A percentile compares a stretch with the other conserved stretches of the same genome.
Evolutionary conservation across 1,284 basidiomycete genomes (phyloP).

Genomic region (Vanrija sp.): DNA sequence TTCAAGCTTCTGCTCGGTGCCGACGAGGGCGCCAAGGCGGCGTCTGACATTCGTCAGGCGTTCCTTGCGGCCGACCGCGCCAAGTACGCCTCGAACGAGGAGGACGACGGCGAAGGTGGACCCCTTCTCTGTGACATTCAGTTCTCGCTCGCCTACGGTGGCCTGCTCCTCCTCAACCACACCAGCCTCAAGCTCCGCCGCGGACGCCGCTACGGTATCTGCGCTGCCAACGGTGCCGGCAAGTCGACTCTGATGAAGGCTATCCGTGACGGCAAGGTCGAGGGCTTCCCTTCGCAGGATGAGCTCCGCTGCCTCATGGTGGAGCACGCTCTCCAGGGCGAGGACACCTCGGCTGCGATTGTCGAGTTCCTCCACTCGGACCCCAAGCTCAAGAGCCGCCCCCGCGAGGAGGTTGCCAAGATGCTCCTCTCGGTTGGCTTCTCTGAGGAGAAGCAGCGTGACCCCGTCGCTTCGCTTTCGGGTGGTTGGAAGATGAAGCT

Average conservation of each 20-base stretch:
- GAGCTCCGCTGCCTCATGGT: slow-evolving; percentile 89
- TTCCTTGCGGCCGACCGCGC: slow-evolving; percentile 75
- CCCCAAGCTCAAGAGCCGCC: slow-evolving; percentile 54
- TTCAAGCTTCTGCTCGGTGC: slow-evolving; percentile 54
- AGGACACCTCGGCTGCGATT: slow-evolving; percentile 74
- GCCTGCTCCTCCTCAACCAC: slow-evolving; percentile 90
- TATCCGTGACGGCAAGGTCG: slow-evolving; percentile 92
- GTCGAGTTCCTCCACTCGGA: slow-evolving; percentile 80
- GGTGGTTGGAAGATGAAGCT: slow-evolving; percentile 99
- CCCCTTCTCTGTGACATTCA: slow-evolving; percentile 80
- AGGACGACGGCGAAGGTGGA: slow-evolving; percentile 89
- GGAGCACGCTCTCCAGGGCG: slow-evolving; percentile 90
- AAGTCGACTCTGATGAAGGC: slow-evolving; percentile 98
- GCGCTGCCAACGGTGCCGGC: slow-evolving; percentile 91
- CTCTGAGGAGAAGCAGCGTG: slow-evolving; percentile 75
- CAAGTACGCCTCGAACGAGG: slow-evolving; percentile 64
- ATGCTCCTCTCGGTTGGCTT: slow-evolving; percentile 89
- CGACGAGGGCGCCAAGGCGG: slow-evolving; percentile 52
- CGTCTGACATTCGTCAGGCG: slow-evolving; percentile 64
- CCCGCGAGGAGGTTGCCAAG: slow-evolving; percentile 66
- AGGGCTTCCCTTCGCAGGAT: slow-evolving; percentile 86
- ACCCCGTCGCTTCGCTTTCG: slow-evolving; percentile 85
- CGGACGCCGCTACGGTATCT: slow-evolving; percentile 89
- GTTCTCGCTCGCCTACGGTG: slow-evolving; percentile 96
- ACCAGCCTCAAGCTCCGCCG: slow-evolving; percentile 86